Percentiles rank a stretch among this genome's conserved stretches.
phyloP scores from a whole-genome alignment of 164 flowering plant genomes.

The Tetrastigma voinierianum region DNA sequence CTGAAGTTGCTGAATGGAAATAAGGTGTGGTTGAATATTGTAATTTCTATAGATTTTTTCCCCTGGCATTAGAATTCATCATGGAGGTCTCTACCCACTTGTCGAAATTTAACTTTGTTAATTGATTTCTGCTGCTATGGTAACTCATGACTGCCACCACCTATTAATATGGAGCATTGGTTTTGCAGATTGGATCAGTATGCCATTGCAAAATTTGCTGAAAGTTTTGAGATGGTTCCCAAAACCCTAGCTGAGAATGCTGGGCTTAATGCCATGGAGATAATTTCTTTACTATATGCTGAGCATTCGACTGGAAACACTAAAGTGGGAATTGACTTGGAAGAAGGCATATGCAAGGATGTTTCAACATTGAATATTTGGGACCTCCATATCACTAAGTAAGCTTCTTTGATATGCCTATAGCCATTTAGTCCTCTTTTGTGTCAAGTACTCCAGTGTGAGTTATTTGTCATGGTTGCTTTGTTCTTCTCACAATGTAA shows the following conservation, averaged over 20 bases:
- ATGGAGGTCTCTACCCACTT: too few species aligned
- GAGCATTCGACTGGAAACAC: conserved; percentile 84
- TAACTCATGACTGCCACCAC: conserved; percentile 15
- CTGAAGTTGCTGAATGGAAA: too few species aligned
- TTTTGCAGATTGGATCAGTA: too few species aligned
- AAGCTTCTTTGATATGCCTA: conserved; percentile 18
- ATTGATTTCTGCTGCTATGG: not conserved
- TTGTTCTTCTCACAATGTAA: too few species aligned
- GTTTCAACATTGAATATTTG: conserved; percentile 56
- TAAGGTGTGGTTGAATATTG: too few species aligned
- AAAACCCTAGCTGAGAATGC: conserved; percentile 96
- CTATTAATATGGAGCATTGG: too few species aligned
- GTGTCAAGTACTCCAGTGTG: too few species aligned
- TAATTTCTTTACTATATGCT: conserved; percentile 89
- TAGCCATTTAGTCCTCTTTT: not conserved
- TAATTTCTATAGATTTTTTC: too few species aligned
- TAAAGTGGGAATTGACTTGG: conserved; percentile 86
- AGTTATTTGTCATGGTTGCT: too few species aligned
- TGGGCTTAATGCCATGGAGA: conserved; percentile 91
- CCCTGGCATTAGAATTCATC: too few species aligned
- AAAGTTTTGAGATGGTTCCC: conserved; percentile 95
- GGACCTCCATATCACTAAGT: conserved; percentile 92
- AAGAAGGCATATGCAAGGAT: conserved; percentile 91
- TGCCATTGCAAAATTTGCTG: conserved; percentile 93
- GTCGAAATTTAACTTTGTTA: too few species aligned